Percentiles rank a stretch among this genome's conserved stretches.
These are phyloP conservation scores for Sphaerulina vaccinii DNA, from an alignment of 2,329 filamentous ascomycete genomes.

Conservation along the genomic window DNA sequence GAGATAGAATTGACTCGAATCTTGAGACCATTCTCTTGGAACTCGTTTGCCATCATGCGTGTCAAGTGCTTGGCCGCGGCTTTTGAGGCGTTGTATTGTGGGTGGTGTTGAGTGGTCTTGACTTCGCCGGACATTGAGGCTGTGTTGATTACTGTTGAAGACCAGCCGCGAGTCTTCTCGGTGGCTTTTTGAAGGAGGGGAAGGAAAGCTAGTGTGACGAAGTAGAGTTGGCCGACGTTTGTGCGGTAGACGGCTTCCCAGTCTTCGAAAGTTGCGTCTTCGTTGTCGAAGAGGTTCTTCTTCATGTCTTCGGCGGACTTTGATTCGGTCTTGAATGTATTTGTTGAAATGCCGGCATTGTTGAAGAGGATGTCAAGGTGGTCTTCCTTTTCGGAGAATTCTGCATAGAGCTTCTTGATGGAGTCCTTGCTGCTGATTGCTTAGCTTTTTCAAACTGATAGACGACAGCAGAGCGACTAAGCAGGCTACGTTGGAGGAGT, in stretches of 20 bases:
- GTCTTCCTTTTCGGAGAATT: constrained; percentile 46
- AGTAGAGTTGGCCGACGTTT: constrained; percentile 50
- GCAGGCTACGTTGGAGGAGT: no score
- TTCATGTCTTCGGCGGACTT: constrained; percentile 44
- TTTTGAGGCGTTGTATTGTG: constrained; percentile 47
- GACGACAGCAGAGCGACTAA: no score
- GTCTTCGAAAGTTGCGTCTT: constrained; percentile 43
- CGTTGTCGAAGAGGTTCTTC: constrained; percentile 47
- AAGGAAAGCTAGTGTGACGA: constrained; percentile 49
- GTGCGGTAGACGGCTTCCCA: constrained; percentile 48
- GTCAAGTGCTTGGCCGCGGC: constrained; percentile 56
- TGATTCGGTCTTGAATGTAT: constrained; percentile 41
- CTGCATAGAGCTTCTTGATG: constrained; percentile 43
- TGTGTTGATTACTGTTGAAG: constrained; percentile 49
- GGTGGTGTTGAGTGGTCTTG: constrained; percentile 49
- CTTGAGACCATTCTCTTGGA: constrained; percentile 53
- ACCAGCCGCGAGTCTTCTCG: constrained; percentile 44
- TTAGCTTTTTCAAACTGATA: no score
- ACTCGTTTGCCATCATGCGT: constrained; percentile 54
- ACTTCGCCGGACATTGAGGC: constrained; percentile 48
- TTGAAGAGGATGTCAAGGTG: constrained; percentile 47
- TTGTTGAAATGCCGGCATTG: constrained; percentile 48
- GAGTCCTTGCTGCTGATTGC: constrained; percentile 46
- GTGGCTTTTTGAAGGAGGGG: constrained; percentile 48
- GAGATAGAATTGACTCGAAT: constrained; percentile 59